Evolutionary conservation across 176 grass and related monocot genomes (phyloP).

Genomic region (Oryza longistaminata): DNA sequence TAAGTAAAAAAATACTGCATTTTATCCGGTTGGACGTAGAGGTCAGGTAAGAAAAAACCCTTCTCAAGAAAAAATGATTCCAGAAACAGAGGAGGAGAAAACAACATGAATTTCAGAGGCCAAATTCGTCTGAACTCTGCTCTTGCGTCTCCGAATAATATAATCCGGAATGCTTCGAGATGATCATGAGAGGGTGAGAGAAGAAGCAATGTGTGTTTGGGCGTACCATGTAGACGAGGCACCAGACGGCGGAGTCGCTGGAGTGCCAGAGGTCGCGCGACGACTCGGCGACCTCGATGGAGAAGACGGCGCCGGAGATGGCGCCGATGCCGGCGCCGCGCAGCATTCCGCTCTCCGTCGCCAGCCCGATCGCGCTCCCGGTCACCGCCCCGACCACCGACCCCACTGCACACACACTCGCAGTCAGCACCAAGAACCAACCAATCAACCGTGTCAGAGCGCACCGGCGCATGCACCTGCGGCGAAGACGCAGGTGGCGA

Average conservation of each 20-base stretch:
- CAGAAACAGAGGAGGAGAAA: neutral
- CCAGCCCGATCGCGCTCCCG: conserved; percentile 60
- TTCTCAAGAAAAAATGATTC: neutral
- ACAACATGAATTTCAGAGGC: neutral
- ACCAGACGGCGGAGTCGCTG: conserved; percentile 59
- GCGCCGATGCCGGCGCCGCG: conserved; percentile 83
- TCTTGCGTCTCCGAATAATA: neutral
- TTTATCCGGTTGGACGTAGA: too few species aligned
- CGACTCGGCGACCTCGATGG: conserved; percentile 77
- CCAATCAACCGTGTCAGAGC: neutral
- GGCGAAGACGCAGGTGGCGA: conserved; percentile 45
- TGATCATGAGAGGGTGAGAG: neutral
- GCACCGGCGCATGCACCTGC: conserved; percentile 5
- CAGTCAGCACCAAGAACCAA: neutral
- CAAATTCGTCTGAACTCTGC: neutral
- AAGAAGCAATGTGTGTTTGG: neutral
- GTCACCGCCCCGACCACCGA: conserved; percentile 57
- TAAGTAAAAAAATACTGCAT: too few species aligned
- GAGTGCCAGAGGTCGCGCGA: conserved; percentile 74
- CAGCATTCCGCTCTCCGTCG: conserved; percentile 66
- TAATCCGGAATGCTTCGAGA: neutral
- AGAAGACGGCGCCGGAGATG: conserved; percentile 92
- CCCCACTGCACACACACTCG: conserved; percentile 42
- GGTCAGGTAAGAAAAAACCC: too few species aligned
- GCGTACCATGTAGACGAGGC: conserved; percentile 65